Percentiles rank a stretch among this genome's conserved stretches.
Conservation (phyloP, 495 filamentous ascomycete species). For the Penicillium angulare region DNA sequence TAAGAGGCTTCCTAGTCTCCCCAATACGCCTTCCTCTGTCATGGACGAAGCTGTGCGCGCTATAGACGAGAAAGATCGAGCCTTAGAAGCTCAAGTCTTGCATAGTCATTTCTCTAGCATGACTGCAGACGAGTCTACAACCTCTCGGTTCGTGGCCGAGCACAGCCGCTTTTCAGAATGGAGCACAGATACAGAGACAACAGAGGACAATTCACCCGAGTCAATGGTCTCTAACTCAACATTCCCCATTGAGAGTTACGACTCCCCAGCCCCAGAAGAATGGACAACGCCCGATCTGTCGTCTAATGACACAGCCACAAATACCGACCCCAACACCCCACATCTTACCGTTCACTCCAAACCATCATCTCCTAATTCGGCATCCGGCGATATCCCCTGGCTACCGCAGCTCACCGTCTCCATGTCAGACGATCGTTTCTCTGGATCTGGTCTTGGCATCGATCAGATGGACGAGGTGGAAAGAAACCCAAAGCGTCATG, state of each 20-base stretch:
- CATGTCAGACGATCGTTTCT: constrained; percentile 29
- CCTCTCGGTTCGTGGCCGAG: constrained; percentile 26
- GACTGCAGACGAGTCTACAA: constrained; percentile 36
- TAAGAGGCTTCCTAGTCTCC: constrained; percentile 46
- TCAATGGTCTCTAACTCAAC: constrained; percentile 39
- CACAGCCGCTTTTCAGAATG: constrained; percentile 49
- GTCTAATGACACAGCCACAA: constrained; percentile 20
- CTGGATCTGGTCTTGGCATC: constrained; percentile 36
- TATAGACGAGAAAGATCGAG: constrained; percentile 37
- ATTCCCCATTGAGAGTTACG: constrained; percentile 24
- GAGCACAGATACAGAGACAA: constrained; percentile 41
- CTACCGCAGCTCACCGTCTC: constrained; percentile 34
- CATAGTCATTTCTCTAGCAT: constrained; percentile 45
- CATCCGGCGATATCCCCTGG: constrained; percentile 29
- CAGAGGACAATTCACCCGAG: constrained; percentile 32
- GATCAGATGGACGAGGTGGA: constrained; percentile 38
- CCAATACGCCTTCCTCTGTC: constrained; percentile 47
- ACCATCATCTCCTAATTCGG: constrained; percentile 35
- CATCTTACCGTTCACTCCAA: constrained; percentile 36
- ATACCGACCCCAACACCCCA: constrained; percentile 41
- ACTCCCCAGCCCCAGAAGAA: constrained; percentile 19
- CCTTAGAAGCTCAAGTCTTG: constrained; percentile 32
- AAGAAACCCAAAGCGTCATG: constrained; percentile 47
- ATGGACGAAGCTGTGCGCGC: constrained; percentile 48
- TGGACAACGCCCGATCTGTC: constrained; percentile 28